These are phyloP conservation scores for Ceratobasidium sp. DNA, from an alignment of 1,284 basidiomycete species.

Conservation along the genomic window DNA sequence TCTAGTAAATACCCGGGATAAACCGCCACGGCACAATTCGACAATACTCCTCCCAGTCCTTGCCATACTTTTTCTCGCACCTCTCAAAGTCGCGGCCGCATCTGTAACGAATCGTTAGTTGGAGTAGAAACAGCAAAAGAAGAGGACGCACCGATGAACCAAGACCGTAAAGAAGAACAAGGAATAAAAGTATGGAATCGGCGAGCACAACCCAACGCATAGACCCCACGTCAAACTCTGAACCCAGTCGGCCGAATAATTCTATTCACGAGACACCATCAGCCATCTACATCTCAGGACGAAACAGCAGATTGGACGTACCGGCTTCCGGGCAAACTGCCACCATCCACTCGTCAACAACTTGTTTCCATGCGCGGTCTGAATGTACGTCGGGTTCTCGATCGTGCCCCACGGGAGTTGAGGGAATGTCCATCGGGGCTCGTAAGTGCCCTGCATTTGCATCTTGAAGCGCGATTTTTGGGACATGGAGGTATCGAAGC, in stretches of 20 bases:
- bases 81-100: constrained; percentile 89
- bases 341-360: too few relatives aligned
- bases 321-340: too few relatives aligned
- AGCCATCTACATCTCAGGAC: neutral
- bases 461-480: too few relatives aligned
- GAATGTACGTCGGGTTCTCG: too few relatives aligned
- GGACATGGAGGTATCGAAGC: too few relatives aligned
- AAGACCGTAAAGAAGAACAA: constrained; percentile 93
- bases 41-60: constrained; percentile 95
- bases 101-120: constrained; percentile 57
- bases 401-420: too few relatives aligned
- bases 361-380: too few relatives aligned
- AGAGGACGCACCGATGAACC: constrained; percentile 65
- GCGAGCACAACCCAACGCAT: constrained; percentile 72
- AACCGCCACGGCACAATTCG: constrained; percentile 88
- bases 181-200: constrained; percentile 96
- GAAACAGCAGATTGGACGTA: constrained; percentile 62
- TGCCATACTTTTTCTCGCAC: constrained; percentile 93
- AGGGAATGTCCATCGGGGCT: too few relatives aligned
- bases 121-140: neutral
- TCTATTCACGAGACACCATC: neutral
- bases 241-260: too few relatives aligned
- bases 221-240: too few relatives aligned
- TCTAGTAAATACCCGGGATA: constrained; percentile 72
- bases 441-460: too few relatives aligned